Evolutionary conservation across 2,329 filamentous ascomycete genomes (phyloP), one percentile per base, ranked within the genome.

Genomic region (Zymoseptoria tritici): DNA sequence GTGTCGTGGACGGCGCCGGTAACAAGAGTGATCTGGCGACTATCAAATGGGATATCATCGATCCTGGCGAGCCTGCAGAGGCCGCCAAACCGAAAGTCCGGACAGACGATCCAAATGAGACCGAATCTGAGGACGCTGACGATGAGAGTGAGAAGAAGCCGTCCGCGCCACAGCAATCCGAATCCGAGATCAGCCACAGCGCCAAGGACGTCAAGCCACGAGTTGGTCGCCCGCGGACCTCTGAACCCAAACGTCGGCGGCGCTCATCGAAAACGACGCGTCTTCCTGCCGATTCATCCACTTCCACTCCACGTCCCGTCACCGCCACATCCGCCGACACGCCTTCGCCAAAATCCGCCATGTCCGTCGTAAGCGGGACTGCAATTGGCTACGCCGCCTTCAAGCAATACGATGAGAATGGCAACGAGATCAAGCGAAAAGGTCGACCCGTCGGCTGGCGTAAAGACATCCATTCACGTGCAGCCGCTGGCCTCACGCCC

Each of bases 31-130:
- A 87, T 68, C 72, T 87, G 11, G 78, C 75, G 31, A 86, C 83
- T 0, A 79, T 87, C 54, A 76, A 79, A 57, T 87, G 85, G 85
- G 82, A 85, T 67, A 62, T 85, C 2, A 78, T 87, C 21, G 85
- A 87, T 67, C 82, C 82, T 21, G 81, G 79, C 46, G 75, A 76
- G 7, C 80, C 80, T 42, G 57, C 60, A n/a, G 63, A 68, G 49
- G 64, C 66, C 21, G 59, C 61, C 9, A 62, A 64, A 29, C 52
- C 64, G 49, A 56, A 46, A 2, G 55, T 49, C 29, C 54, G 54
- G n/a, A 57, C 49, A 52, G 60, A 57, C 22, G 62, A 61, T 19
- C 16, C 42, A 3, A 55, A 64, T 16, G 57, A 58, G 9, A 59
- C 49, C 11, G 36, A 46, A 11, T 46, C 36, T 46, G 59, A 58